Percentiles rank a stretch among this genome's conserved stretches.
Conservation (phyloP, 441 rosid genomes). For the Arabidopsis lyrata region DNA sequence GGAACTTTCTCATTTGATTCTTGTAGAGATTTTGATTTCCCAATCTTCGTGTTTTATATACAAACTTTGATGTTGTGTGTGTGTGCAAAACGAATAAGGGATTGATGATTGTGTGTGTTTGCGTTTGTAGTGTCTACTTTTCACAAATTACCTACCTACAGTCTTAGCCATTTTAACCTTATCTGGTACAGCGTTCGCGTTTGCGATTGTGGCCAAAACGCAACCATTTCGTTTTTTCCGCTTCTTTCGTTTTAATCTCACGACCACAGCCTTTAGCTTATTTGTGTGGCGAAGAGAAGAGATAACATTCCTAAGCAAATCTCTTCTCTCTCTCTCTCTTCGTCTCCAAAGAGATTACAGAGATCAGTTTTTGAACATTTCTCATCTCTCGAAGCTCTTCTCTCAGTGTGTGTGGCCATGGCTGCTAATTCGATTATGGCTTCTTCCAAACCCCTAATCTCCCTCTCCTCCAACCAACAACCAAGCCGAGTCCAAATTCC, state of each 20-base stretch:
- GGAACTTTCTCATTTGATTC: conserved; percentile 9
- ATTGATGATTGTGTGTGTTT: no score
- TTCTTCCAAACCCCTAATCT: conserved; percentile 69
- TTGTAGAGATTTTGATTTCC: conserved; percentile 39
- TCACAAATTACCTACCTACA: neutral
- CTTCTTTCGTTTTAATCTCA: conserved; percentile 5
- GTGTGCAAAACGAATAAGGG: no score
- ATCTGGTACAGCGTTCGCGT: neutral
- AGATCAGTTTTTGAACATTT: conserved; percentile 22
- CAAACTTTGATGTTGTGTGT: neutral
- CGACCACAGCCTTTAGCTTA: conserved; percentile 45
- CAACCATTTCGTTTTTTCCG: conserved; percentile 1
- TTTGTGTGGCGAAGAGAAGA: conserved; percentile 73
- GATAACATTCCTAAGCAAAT: conserved; percentile 51
- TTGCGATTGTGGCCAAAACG: neutral
- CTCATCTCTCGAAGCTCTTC: conserved; percentile 17
- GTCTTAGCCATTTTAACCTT: neutral
- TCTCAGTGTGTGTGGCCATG: conserved; percentile 52
- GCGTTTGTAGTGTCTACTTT: neutral
- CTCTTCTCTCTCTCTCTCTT: conserved; percentile 15
- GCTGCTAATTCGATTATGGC: conserved; percentile 88
- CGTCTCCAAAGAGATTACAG: conserved; percentile 31
- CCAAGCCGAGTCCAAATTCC: conserved; percentile 54
- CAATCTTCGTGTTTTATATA: conserved; percentile 21
- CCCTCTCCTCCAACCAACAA: conserved; percentile 45